These are phyloP conservation scores for Entomortierella lignicola DNA, from an alignment of 192 early-diverging fungal species.

Conservation along the genomic window DNA sequence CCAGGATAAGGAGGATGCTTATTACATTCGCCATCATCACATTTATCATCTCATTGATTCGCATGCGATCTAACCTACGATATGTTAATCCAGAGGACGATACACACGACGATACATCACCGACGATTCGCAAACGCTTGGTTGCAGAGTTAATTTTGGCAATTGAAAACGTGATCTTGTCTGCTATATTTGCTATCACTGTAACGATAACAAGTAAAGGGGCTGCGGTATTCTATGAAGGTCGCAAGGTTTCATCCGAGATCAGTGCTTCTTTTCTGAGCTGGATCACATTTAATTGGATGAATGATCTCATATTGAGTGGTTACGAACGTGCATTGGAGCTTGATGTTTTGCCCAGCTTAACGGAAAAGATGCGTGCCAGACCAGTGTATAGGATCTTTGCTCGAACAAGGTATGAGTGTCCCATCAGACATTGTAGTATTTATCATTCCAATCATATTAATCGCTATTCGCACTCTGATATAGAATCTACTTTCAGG, in stretches of 20 bases:
- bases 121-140: constrained; percentile 8
- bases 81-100: constrained; percentile 5
- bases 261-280: constrained; percentile 43
- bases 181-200: constrained; percentile 23
- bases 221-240: constrained; percentile 37
- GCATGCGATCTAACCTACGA: constrained; percentile 24
- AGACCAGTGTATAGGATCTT: constrained; percentile 47
- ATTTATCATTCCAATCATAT: neutral
- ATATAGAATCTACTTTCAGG: constrained; percentile 26
- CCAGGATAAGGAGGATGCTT: constrained; percentile 50
- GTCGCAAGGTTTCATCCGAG: constrained; percentile 29
- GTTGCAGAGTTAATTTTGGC: constrained; percentile 24
- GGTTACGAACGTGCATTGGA: constrained; percentile 42
- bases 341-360: constrained; percentile 21
- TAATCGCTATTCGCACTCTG: neutral
- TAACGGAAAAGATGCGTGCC: constrained; percentile 51
- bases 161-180: constrained; percentile 18
- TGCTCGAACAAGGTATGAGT: constrained; percentile 36
- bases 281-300: constrained; percentile 52
- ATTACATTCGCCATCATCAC: constrained; percentile 39
- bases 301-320: constrained; percentile 45
- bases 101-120: constrained; percentile 7
- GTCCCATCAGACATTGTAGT: too few relatives aligned
- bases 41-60: constrained; percentile 23
- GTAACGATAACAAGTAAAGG: constrained; percentile 29